Base-by-base conservation (phyloP, 306 rosid genomes). In the Acacia melanoxylon region DNA sequence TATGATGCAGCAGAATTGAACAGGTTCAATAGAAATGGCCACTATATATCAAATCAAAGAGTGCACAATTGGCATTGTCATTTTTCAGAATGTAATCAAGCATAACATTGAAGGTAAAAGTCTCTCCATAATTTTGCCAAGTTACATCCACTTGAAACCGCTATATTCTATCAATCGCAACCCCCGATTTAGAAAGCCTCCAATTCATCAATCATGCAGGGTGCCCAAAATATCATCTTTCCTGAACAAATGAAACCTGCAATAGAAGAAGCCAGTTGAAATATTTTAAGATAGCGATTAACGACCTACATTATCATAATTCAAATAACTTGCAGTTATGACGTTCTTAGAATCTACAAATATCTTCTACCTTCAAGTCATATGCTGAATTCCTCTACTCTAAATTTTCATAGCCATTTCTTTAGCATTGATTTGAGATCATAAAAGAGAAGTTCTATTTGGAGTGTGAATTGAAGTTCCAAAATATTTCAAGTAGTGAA, bases 201-300 rank as follows among this genome's bases (percentile, higher is more conserved):
- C 29, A 81, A 61, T 24, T 44, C 54, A 56, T 89, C 87, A 89
- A 76, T 83, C 89, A 71, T 61, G 87, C 27, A 89, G 82, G 42
- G 84, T 89, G 14, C 93, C 93, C 86, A 89, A 59, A 24, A 89
- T 85, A 49, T 89, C 93, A 29, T 89, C 93, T 22, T 89, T 89
- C 87, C 93, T 87, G 20, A 78, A 91, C 86, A 78, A 87, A 85
- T 84, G 87, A 27, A 83, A 92, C 91, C 98, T 92, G 90, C 89
- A 83, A 52, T 25, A 75, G 0, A 22, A 31, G 52, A 59, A 75
- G 5, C 66, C 75, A 6, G 71, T 45, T 0, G 4, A 25, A 68
- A 61, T 48, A 41, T 29, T 33, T 75, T 49, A 35, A 31, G 6
- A 12, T 22, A 41, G 4, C 69, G 12, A 15, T 44, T 3, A 9